phyloP scores from a whole-genome alignment of 768 basidiomycete species.

The Suillus discolor region DNA sequence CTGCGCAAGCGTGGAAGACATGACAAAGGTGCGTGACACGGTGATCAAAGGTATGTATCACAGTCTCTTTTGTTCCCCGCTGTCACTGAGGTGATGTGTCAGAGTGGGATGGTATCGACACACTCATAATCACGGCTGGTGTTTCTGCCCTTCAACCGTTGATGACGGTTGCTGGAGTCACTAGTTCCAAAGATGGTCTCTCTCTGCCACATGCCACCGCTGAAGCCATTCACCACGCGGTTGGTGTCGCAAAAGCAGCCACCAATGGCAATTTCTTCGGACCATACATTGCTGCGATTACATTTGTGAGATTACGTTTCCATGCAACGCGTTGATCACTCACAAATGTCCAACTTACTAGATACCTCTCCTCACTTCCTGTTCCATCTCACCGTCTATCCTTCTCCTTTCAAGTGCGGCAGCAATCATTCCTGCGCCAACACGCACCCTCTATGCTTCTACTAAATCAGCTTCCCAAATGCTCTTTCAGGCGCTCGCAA shows the following conservation, averaged over 20 bases:
- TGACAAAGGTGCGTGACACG: conserved; percentile 57
- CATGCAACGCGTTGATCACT: neutral
- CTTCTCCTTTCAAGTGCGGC: conserved; percentile 81
- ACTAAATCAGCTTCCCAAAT: conserved; percentile 80
- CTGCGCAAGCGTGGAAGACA: conserved; percentile 64
- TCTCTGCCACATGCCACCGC: conserved; percentile 41
- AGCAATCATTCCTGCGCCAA: conserved; percentile 82
- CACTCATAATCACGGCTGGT: conserved; percentile 79
- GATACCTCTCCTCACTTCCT: conserved; percentile 74
- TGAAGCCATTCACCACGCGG: conserved; percentile 61
- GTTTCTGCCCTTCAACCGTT: conserved; percentile 82
- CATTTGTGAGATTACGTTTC: conserved; percentile 56
- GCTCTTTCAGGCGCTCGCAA: conserved; percentile 77
- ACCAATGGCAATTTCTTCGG: conserved; percentile 68
- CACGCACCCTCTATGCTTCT: conserved; percentile 80
- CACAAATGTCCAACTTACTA: conserved; percentile 29
- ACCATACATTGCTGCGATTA: conserved; percentile 66
- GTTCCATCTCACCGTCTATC: conserved; percentile 70
- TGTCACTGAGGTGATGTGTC: neutral
- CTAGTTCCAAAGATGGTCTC: conserved; percentile 32
- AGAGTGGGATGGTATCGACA: conserved; percentile 88
- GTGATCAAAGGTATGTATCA: conserved; percentile 55
- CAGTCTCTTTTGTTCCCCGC: neutral
- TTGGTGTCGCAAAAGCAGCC: conserved; percentile 59
- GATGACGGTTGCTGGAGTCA: conserved; percentile 66